These are phyloP conservation scores for Boletus rubroflammeus DNA, from an alignment of 768 basidiomycete genomes.

Conservation along the genomic window DNA sequence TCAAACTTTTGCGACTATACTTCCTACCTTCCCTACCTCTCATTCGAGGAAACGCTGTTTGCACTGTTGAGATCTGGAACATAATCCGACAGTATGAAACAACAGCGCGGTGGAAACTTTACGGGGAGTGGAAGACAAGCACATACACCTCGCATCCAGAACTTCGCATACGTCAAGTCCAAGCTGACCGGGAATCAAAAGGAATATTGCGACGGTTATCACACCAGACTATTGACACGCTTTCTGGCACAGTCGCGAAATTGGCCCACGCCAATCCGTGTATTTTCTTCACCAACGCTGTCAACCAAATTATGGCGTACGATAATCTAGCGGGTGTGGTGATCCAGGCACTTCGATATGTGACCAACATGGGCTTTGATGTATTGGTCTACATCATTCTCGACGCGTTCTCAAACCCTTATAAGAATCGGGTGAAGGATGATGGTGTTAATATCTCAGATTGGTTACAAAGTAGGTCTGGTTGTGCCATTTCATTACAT, in stretches of 20 bases:
- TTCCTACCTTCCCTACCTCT: slow-evolving; percentile 86
- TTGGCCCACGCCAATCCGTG: slow-evolving; percentile 92
- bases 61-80: slow-evolving; percentile 90
- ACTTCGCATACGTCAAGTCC: slow-evolving; percentile 72
- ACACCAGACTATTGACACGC: slow-evolving; percentile 74
- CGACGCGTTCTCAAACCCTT: slow-evolving; percentile 80
- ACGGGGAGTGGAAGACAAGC: slow-evolving; percentile 89
- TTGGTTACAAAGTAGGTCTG: slow-evolving; percentile 83
- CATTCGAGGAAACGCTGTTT: slow-evolving; percentile 81
- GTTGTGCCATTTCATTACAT: slow-evolving; percentile 1
- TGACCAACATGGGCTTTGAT: slow-evolving; percentile 92
- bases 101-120: slow-evolving; percentile 81
- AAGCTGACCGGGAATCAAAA: slow-evolving; percentile 86
- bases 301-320: slow-evolving; percentile 94
- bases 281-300: slow-evolving; percentile 83
- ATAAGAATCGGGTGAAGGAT: slow-evolving; percentile 79
- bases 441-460: slow-evolving; percentile 89
- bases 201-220: slow-evolving; percentile 85
- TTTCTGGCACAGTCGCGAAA: slow-evolving; percentile 88
- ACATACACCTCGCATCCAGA: slow-evolving; percentile 75
- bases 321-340: slow-evolving; percentile 90
- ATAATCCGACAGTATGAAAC: slow-evolving; percentile 78
- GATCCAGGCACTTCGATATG: slow-evolving; percentile 83
- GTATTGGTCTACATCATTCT: slow-evolving; percentile 85
- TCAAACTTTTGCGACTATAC: slow-evolving; percentile 70